Base-by-base conservation (phyloP, 2,329 filamentous ascomycete genomes). In the Dothistroma septosporum region DNA sequence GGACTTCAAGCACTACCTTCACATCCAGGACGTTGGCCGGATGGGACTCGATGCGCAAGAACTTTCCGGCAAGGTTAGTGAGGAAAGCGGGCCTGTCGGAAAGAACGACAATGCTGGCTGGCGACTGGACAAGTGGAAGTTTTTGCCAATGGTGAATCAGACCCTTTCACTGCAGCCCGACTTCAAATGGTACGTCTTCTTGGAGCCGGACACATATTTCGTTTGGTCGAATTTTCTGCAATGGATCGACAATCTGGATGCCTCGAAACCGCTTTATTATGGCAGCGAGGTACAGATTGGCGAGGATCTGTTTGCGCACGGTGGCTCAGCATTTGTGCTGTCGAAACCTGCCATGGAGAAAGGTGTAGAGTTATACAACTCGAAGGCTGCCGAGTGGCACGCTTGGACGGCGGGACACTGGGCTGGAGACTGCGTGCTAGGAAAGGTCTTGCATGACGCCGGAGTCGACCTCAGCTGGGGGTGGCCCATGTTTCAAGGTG, bases 121-220 rank as follows among this genome's bases (percentile, higher is more conserved):
- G 70, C 64, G 68, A n/a, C 66, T 75, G 2, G 73, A 75, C 60
- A 82, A 82, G 66, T 84, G 79, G 75, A 84, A 84, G 67, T 84
- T 83, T 61, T 67, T 84, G 32, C 80, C 82, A 22, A 82, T 67
- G 65, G 50, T 64, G 3, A 67, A 69, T 41, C 59, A 61, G 16
- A 71, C 69, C 1, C 54, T 74, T 61, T 67, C 73, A 11, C 67
- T 74, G 55, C 67, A 73, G 41, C 79, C 79, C 1, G 72, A 82
- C 28, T 79, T 80, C 49, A 81, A 80, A 58, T 86, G 83, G 83
- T 86, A 79, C 62, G 74, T 84, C 58, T 86, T 86, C 69, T 79
- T 84, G 52, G 83, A 85, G 65, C 79, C 82, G 0, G 84, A 86
- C 67, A 85, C 83, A 0, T 85, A 83, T 64, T 70, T 85, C 46